Evolutionary conservation across 225 moss, liverwort and hornwort genomes (phyloP).

Genomic region (Sphagnum tenellum): DNA sequence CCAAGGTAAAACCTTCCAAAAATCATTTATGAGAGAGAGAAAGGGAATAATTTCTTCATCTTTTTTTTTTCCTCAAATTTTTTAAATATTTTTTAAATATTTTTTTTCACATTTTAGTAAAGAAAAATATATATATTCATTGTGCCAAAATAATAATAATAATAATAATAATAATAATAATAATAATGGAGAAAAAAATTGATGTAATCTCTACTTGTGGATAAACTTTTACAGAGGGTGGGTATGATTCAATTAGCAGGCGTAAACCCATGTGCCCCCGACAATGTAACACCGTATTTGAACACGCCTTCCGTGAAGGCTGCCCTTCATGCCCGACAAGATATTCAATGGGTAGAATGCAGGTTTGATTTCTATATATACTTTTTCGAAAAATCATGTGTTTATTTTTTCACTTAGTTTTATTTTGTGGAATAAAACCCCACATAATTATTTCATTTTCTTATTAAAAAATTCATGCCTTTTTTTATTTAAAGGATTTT

Average conservation of each 20-base stretch:
- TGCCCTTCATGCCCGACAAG: constrained; percentile 22
- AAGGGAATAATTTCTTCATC: too few relatives aligned
- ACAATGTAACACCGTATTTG: constrained; percentile 22
- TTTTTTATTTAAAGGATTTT: too few relatives aligned
- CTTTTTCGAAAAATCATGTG: background rate
- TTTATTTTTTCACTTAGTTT: background rate
- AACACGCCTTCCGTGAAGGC: constrained; percentile 23
- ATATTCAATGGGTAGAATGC: constrained; percentile 30
- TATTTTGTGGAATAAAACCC: too few relatives aligned
- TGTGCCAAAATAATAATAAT: too few relatives aligned
- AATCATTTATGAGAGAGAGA: too few relatives aligned
- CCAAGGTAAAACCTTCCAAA: constrained; percentile 7
- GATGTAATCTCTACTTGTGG: background rate
- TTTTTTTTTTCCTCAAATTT: too few relatives aligned
- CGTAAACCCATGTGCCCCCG: constrained; percentile 32
- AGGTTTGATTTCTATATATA: constrained; percentile 6
- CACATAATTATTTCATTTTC: too few relatives aligned
- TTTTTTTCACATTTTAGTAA: too few relatives aligned
- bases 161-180: too few relatives aligned
- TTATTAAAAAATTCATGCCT: too few relatives aligned
- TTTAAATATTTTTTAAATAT: too few relatives aligned
- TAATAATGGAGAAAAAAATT: background rate
- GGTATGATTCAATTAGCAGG: constrained; percentile 30
- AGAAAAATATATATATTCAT: too few relatives aligned
- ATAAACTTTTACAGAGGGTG: constrained; percentile 11